Percentiles rank a stretch among this genome's conserved stretches.
These are phyloP conservation scores for Uromyces viciae-fabae DNA, from an alignment of 1,284 basidiomycete species.

Conservation along the genomic window DNA sequence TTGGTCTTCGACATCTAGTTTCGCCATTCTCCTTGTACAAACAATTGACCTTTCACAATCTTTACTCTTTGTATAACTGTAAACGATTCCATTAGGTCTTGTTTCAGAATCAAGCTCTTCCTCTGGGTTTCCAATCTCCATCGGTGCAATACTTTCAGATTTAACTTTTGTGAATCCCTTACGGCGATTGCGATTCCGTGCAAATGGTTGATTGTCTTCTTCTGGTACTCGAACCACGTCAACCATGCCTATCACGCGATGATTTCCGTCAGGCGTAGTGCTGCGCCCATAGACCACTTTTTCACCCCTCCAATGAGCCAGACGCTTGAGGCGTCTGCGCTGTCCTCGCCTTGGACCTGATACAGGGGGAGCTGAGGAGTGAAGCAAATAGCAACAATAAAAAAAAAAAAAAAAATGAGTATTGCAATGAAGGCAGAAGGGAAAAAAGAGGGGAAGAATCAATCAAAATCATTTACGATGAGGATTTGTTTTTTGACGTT, in stretches of 20 bases:
- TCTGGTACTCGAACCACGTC: slow-evolving; percentile 36
- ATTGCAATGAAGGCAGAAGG: not conserved
- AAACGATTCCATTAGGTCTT: slow-evolving; percentile 16
- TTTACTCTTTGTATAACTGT: slow-evolving; percentile 23
- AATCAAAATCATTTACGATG: slow-evolving; percentile 8
- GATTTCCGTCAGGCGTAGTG: slow-evolving; percentile 5
- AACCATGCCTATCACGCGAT: slow-evolving; percentile 34
- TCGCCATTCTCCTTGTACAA: slow-evolving; percentile 23
- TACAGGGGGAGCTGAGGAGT: slow-evolving; percentile 11
- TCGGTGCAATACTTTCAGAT: slow-evolving; percentile 29
- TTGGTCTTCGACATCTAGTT: slow-evolving; percentile 12
- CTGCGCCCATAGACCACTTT: slow-evolving; percentile 32
- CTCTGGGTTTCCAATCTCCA: not conserved
- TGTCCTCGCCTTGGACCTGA: slow-evolving; percentile 17
- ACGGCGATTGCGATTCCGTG: not conserved
- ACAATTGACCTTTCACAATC: slow-evolving; percentile 15
- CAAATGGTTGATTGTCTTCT: slow-evolving; percentile 8
- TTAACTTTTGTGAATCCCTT: slow-evolving; percentile 1
- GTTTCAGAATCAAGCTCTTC: slow-evolving; percentile 16
- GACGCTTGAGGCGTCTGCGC: slow-evolving; percentile 1
- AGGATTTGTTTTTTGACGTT: slow-evolving; percentile 6
- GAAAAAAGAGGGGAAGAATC: not conserved
- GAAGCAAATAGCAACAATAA: not conserved
- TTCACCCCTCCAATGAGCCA: slow-evolving; percentile 40
- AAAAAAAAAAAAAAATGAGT: not conserved